Percentiles rank a stretch among this genome's conserved stretches.
Evolutionary conservation across 257 asterid species (phyloP).

Genomic region (Ballota nigra): DNA sequence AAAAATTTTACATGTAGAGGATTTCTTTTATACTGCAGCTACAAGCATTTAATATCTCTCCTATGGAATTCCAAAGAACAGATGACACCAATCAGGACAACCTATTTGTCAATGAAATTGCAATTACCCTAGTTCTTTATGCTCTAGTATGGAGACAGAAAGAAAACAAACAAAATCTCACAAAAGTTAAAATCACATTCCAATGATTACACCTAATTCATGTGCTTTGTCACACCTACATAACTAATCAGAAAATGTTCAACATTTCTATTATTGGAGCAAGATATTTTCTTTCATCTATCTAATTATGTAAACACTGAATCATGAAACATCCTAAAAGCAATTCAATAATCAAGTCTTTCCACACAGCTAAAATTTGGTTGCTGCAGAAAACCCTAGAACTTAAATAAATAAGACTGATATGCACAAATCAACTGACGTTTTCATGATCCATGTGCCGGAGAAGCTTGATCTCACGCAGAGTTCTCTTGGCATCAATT

Average conservation of each 20-base stretch:
- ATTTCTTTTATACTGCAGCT: neutral
- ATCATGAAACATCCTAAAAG: conserved; percentile 1
- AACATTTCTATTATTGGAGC: neutral
- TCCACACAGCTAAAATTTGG: neutral
- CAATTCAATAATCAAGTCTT: conserved; percentile 4
- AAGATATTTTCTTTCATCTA: neutral
- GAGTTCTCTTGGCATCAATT: conserved; percentile 96
- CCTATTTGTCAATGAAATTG: conserved; percentile 8
- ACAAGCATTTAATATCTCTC: conserved; percentile 16
- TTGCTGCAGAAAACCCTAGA: neutral
- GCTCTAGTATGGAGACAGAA: neutral
- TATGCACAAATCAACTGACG: conserved; percentile 44
- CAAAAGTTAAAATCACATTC: neutral
- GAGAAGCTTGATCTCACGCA: conserved; percentile 98
- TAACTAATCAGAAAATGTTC: neutral
- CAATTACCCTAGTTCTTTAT: neutral
- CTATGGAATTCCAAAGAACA: neutral
- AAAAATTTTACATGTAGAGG: neutral
- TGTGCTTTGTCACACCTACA: neutral
- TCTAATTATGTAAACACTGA: neutral
- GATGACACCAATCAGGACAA: neutral
- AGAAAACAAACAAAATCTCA: neutral
- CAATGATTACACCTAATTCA: neutral
- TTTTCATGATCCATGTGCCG: conserved; percentile 99
- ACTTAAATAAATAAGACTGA: neutral